Conservation (phyloP, 345 rosid genomes). For the Gossypium turneri region DNA sequence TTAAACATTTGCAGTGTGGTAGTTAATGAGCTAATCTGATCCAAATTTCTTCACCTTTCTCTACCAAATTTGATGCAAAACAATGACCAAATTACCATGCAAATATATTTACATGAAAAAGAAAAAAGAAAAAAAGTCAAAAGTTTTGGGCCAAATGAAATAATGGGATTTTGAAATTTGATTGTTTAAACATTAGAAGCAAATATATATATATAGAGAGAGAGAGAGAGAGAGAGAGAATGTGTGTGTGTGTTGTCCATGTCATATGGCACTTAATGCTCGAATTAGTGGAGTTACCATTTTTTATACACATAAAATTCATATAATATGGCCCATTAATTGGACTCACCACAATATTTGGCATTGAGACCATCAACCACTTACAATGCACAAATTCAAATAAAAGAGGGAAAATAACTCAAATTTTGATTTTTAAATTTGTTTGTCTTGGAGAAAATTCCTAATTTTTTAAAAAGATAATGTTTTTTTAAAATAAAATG, state of each 20-base stretch:
- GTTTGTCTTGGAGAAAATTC: not conserved
- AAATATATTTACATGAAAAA: not conserved
- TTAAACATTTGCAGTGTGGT: not conserved
- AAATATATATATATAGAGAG: no score
- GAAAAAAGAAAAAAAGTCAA: not conserved
- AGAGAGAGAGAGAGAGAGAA: not conserved
- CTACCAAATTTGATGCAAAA: not conserved
- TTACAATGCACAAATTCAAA: not conserved
- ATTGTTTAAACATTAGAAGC: not conserved
- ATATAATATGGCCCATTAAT: not conserved
- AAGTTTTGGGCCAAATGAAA: not conserved
- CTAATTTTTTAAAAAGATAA: not conserved
- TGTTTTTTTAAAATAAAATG: not conserved
- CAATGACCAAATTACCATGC: not conserved
- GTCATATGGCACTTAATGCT: not conserved
- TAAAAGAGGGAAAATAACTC: not conserved
- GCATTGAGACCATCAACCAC: not conserved
- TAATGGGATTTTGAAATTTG: not conserved
- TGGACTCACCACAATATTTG: not conserved
- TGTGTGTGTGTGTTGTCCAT: no score
- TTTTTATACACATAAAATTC: not conserved
- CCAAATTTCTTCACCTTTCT: not conserved
- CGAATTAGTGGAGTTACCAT: not conserved
- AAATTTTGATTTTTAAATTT: not conserved
- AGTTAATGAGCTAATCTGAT: not conserved